phyloP scores from a whole-genome alignment of 1,284 basidiomycete species.

The Peniophora sp. region DNA sequence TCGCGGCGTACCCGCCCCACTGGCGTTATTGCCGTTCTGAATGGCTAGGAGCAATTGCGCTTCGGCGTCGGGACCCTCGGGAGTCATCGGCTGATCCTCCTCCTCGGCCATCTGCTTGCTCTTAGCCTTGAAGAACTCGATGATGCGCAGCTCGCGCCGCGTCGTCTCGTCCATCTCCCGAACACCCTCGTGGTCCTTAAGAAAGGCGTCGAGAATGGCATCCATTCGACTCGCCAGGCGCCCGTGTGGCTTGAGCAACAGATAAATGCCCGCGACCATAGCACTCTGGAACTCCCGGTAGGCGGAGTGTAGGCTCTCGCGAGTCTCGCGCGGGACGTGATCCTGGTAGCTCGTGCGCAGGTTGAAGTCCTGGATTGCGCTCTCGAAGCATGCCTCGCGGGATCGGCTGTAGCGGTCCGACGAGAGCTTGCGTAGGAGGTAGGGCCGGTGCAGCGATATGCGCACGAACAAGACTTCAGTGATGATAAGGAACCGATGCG shows the following conservation, averaged over 20 bases:
- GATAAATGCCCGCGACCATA: slow-evolving; percentile 81
- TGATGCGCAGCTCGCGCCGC: slow-evolving; percentile 69
- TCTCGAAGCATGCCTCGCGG: slow-evolving; percentile 71
- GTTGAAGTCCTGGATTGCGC: slow-evolving; percentile 68
- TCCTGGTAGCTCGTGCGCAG: slow-evolving; percentile 62
- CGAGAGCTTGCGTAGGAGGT: slow-evolving; percentile 62
- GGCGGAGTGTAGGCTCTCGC: slow-evolving; percentile 65
- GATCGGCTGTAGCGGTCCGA: slow-evolving; percentile 74
- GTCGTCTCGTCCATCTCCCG: slow-evolving; percentile 76
- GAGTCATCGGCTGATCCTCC: slow-evolving; percentile 2
- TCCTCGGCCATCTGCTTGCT: slow-evolving; percentile 35
- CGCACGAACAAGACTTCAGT: slow-evolving; percentile 78
- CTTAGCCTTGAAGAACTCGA: slow-evolving; percentile 68
- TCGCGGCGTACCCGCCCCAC: slow-evolving; percentile 8
- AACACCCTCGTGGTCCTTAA: slow-evolving; percentile 62
- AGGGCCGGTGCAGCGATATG: slow-evolving; percentile 72
- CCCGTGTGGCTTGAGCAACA: slow-evolving; percentile 69
- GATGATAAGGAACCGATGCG: slow-evolving; percentile 72
- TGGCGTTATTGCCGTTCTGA: slow-evolving; percentile 22
- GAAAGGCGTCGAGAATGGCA: slow-evolving; percentile 68
- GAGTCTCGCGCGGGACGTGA: slow-evolving; percentile 49
- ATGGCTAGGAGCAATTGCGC: slow-evolving; percentile 44
- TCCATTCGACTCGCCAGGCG: slow-evolving; percentile 64
- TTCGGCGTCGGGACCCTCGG: slow-evolving; percentile 19
- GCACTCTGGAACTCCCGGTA: slow-evolving; percentile 81